A percentile compares a stretch with the other conserved stretches of the same genome.
Conservation (phyloP, 2,329 filamentous ascomycete genomes). For the Botrytis tulipae region DNA sequence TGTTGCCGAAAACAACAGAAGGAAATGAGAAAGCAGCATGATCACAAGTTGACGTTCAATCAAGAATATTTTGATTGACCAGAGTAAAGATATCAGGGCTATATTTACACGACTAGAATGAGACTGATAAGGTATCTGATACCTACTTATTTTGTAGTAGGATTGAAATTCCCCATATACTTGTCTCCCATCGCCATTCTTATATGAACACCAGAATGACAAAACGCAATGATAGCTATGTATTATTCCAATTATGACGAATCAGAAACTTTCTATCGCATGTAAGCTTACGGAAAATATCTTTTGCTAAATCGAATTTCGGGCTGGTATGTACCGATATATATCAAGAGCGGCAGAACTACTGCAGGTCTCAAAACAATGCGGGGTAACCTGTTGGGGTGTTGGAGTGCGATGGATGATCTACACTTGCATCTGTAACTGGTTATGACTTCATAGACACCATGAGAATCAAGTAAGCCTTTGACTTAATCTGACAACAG, state of each 20-base stretch:
- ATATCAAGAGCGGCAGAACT: neutral
- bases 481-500: neutral
- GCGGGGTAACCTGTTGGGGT: neutral
- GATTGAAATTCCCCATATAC: neutral
- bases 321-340: slow-evolving; percentile 1
- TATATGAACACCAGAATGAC: neutral
- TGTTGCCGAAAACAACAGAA: neutral
- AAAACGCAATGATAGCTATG: neutral
- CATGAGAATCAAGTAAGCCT: neutral
- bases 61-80: neutral
- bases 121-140: neutral
- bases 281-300: neutral
- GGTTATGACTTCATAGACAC: neutral
- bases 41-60: neutral
- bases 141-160: neutral
- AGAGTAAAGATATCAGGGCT: neutral
- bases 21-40: slow-evolving; percentile 1
- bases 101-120: neutral
- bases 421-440: neutral
- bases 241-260: neutral
- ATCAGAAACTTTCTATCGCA: neutral
- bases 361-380: neutral
- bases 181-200: neutral
- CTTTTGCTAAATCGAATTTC: neutral
- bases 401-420: neutral